These are phyloP conservation scores for Scutellaria galericulata DNA, from an alignment of 257 asterid genomes.

Conservation along the genomic window DNA sequence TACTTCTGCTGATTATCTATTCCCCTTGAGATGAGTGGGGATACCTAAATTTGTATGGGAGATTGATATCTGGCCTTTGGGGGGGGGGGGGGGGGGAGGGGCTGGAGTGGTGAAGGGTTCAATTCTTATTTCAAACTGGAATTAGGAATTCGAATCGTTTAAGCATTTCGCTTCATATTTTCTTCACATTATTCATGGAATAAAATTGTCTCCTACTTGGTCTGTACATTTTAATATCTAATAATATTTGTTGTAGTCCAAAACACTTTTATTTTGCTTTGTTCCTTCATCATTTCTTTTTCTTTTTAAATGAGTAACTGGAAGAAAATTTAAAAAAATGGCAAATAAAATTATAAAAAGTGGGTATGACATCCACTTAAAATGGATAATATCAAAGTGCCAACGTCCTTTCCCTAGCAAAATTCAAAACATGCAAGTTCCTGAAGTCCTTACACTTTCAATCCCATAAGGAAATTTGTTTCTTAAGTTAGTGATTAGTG, in stretches of 20 bases:
- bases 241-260: neutral
- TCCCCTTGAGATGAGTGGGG: neutral
- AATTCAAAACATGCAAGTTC: too few relatives aligned
- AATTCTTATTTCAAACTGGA: slow-evolving; percentile 9
- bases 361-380: too few relatives aligned
- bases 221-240: slow-evolving; percentile 3
- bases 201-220: neutral
- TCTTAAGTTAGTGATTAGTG: slow-evolving; percentile 12
- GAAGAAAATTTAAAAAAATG: too few relatives aligned
- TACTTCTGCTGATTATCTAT: neutral
- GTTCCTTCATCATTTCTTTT: neutral
- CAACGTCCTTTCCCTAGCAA: too few relatives aligned
- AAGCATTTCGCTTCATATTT: neutral
- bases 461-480: neutral
- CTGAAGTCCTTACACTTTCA: too few relatives aligned
- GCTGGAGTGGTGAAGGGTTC: too few relatives aligned
- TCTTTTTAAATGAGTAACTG: too few relatives aligned
- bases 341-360: too few relatives aligned
- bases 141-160: neutral
- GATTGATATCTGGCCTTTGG: neutral
- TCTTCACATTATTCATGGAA: neutral
- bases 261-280: neutral
- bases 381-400: too few relatives aligned
- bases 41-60: slow-evolving; percentile 1
- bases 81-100: neutral